Conservation (phyloP, 2,329 filamentous ascomycete species). For the Diaporthe amygdali region DNA sequence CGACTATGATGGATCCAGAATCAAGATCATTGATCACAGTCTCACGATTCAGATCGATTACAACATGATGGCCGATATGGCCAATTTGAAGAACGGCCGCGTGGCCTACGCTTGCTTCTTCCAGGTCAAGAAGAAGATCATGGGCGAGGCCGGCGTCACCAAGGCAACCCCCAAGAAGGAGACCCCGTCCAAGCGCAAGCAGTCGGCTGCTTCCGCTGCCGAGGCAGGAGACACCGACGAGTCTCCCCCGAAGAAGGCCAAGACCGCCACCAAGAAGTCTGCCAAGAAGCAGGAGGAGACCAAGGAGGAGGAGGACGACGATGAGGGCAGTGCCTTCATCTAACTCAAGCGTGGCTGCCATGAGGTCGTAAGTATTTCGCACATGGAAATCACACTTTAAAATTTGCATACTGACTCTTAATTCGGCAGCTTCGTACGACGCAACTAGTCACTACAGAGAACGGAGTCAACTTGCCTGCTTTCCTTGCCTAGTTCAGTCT, state of each 20-base stretch:
- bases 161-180: neutral
- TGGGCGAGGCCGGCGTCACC: neutral
- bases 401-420: neutral
- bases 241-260: neutral
- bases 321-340: neutral
- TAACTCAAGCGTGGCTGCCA: neutral
- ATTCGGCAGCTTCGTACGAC: neutral
- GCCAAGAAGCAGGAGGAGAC: neutral
- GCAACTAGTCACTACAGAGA: neutral
- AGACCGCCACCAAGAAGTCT: neutral
- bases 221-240: neutral
- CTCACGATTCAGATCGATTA: neutral
- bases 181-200: neutral
- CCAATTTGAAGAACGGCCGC: neutral
- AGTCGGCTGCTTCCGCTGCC: neutral
- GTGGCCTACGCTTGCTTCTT: neutral
- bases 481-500: neutral
- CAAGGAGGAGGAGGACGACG: neutral
- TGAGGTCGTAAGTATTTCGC: neutral
- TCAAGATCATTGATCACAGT: neutral
- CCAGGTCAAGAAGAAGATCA: neutral
- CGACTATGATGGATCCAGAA: no score
- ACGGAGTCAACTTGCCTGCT: neutral
- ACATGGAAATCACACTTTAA: neutral
- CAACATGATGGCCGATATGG: constrained; percentile 11